phyloP scores from a whole-genome alignment of 345 rosid genomes.

The Gossypium herbaceum region DNA sequence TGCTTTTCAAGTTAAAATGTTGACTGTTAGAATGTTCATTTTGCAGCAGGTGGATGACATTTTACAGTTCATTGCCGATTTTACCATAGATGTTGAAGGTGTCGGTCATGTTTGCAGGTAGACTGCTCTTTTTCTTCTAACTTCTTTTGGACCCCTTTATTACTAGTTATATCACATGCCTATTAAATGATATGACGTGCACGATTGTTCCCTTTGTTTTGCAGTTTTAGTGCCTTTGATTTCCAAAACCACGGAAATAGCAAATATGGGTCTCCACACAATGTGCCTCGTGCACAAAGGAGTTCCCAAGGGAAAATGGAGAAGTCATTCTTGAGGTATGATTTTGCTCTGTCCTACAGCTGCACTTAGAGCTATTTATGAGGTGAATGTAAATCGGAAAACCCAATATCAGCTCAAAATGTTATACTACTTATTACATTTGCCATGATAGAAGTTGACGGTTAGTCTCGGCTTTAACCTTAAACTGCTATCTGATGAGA shows the following conservation, averaged over 20 bases:
- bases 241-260: constrained; percentile 81
- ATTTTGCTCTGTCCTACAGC: not conserved
- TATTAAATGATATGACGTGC: constrained; percentile 4
- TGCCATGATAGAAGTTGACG: not conserved
- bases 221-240: constrained; percentile 86
- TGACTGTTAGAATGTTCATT: constrained; percentile 7
- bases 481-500: not conserved
- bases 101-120: constrained; percentile 99
- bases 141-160: not conserved
- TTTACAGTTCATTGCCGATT: constrained; percentile 74
- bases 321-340: constrained; percentile 87
- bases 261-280: constrained; percentile 74
- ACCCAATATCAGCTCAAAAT: not conserved
- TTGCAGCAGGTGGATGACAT: constrained; percentile 93
- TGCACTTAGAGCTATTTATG: not conserved
- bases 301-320: constrained; percentile 99
- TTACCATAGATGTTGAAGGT: constrained; percentile 83
- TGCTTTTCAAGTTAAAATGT: constrained; percentile 13
- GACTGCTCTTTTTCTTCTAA: constrained; percentile 5
- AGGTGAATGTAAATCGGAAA: not conserved
- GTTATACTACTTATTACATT: too few relatives aligned
- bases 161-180: not conserved
- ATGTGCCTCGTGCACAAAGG: constrained; percentile 46
- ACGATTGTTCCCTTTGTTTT: constrained; percentile 12
- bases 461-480: not conserved